Evolutionary conservation across 371 early-diverging fungal genomes (phyloP), one percentile per base, ranked within the genome.

Genomic region (Rhizopus microsporus): DNA sequence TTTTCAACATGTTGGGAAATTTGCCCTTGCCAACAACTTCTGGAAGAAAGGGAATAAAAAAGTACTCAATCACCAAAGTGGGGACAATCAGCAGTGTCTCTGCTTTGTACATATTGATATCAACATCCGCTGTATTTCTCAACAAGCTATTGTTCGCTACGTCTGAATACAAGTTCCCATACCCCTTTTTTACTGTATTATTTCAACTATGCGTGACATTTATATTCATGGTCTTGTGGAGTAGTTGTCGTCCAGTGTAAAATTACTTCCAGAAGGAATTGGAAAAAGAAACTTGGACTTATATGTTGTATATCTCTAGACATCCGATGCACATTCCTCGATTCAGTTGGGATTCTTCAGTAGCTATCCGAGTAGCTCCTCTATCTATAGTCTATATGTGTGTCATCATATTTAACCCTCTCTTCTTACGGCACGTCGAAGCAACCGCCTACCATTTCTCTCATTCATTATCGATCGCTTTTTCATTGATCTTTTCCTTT

Each of bases 381-480:
- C 65, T 86, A 4, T 81, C 84, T 0, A 56, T 79, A 32, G 72
- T 82, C 0, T 84, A 84, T 44, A 79, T 84, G 32, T 68, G 76
- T 35, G 78, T 84, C 72, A 55, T 86, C 53, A 69, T 81, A 0
- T 72, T 82, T 56, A 83, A 81, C 60, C 83, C 84, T 54, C 57
- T 84, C 7, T 86, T 83, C 52, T 65, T 86, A 6, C 76, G 78
- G 51, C 71, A 78, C 57, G 84, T 84, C 15, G 83, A 86, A 62
- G 79, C 78, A 29, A 82, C 81, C 3, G 76, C 78, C 34, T 84
- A 86, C 59, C 84, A 84, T 51, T 73, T 75, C 37, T 78, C 85
- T 6, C 74, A 84, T 5, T 83, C 84, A 13, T 65, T 86, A 8
- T 77, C 85, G 7, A 81, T 86, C 55, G 64, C 78, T 51, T 83